Evolutionary conservation across 495 filamentous ascomycete genomes (phyloP), one percentile per base, ranked within the genome.

Genomic region (Hyaloscypha bicolor): DNA sequence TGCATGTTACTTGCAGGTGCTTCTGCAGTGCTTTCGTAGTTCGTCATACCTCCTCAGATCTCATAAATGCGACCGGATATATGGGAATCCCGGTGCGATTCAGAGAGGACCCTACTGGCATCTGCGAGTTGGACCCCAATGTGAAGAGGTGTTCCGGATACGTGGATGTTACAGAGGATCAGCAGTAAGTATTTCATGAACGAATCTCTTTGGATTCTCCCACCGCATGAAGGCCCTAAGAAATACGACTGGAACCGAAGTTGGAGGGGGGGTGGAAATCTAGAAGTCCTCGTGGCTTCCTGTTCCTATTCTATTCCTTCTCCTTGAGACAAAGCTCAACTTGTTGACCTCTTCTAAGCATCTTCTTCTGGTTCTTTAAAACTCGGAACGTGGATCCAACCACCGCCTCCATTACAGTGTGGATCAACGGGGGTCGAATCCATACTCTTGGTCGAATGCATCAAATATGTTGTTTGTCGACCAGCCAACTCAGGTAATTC

Each of bases 351-450:
- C 19, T 45, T 30, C 37, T 9, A n/a, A 61, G 59, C 70, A 86
- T 88, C 55, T 90, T 90, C 77, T 90, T 81, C 75, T 88, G 85
- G 85, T 88, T 88, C 70, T 89, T 89, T 67, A 86, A 89, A 72
- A 77, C 85, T 5, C 78, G 87, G 64, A 81, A 85, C 65, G 57
- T 67, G 9, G 79, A 88, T 65, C 86, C 87, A 0, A 65, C 73
- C 29, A 76, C 74, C 59, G 86, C 86, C n/a, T 85, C 85, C 0
- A 69, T 88, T 45, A 88, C 87, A 0, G 81, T 89, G 19, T 90
- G 86, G 86, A 81, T 87, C 19, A 70, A 80, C 63, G 82, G 82
- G 51, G 78, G 73, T 31, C 22, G 1, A 88, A 88, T 72, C 83
- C 84, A 19, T 88, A 84, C 74, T 84, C 80, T 9, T 90, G 82